These are phyloP conservation scores for Botrytis hyacinthi DNA, from an alignment of 2,329 filamentous ascomycete species.

Conservation along the genomic window DNA sequence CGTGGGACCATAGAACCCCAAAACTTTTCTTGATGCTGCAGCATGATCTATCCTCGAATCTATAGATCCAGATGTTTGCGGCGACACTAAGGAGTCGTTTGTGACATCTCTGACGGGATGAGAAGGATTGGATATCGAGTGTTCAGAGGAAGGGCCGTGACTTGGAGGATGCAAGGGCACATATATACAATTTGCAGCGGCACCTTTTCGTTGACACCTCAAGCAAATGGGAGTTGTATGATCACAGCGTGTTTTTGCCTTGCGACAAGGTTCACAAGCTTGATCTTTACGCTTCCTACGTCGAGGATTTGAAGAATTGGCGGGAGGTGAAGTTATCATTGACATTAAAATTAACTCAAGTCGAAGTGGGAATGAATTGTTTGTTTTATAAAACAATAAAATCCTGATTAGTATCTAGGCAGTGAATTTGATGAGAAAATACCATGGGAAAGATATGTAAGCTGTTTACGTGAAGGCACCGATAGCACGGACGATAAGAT, in stretches of 20 bases:
- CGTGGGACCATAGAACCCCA: constrained; percentile 3
- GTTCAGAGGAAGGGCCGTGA: not conserved
- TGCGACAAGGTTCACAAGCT: constrained; percentile 5
- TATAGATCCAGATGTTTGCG: not conserved
- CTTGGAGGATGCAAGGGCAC: not conserved
- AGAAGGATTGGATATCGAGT: not conserved
- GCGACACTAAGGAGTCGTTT: not conserved
- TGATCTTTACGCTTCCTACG: constrained; percentile 15
- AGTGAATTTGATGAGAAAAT: not conserved
- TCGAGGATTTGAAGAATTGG: not conserved
- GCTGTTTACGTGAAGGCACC: not conserved
- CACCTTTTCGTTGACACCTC: constrained; percentile 8
- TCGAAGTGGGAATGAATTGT: not conserved
- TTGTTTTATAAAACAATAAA: not conserved
- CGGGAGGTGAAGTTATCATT: not conserved
- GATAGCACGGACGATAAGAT: not conserved
- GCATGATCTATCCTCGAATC: not conserved
- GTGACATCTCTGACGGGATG: not conserved
- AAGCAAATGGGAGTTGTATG: constrained; percentile 9
- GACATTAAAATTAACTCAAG: not conserved
- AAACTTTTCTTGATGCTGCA: not conserved
- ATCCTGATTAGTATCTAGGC: not conserved
- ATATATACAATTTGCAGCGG: not conserved
- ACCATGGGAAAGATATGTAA: not conserved
- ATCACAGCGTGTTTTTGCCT: constrained; percentile 4